Base-by-base conservation (phyloP, 164 flowering plant genomes). In the Echeveria elegans region DNA sequence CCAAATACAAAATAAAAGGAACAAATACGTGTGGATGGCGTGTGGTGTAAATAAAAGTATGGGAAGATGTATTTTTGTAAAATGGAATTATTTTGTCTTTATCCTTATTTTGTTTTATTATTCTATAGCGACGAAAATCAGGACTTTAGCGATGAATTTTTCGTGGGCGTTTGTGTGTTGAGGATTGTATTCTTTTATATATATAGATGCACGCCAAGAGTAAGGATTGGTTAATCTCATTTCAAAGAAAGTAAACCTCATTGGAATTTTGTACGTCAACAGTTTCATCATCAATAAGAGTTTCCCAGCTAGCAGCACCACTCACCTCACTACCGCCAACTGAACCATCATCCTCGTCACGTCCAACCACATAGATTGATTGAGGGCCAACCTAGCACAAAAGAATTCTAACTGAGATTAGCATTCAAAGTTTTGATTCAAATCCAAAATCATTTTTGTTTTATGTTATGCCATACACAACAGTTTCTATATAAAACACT, bases 251-350 rank as follows among this genome's bases (percentile, higher is more conserved):
- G 76, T 72, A 58, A 71, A 94, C 97, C 96, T 89, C 85, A 32
- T 72, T 75, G n/a, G 76, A 68, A 74, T 72, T 80, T 64, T 79
- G 83, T 72, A 77, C 77, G 68, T 79, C 70, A 66, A 83, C 83
- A 82, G 67, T 76, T 69, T 86, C 97, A 83, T 84, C 88, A 76
- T 87, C 96, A 68, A 84, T 72, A 74, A 95, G 85, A 41, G 99
- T 92, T 80, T 95, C 98, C 99, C 98, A 92, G 77, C 99, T 90
- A 73, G 88, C 98, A 40, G 86, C 94, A 76, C 82, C 92, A 79
- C 89, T 80, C 56, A 75, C 78, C 52, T 83, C 90, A 79, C 92
- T 89, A 53, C 86, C 97, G 77, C 76, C 91, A 77, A 86, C 67
- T 24, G 97, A 88, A 1, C 83, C 96, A 69, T 88, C 97, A 66